These are phyloP conservation scores for Lobosporangium transversale DNA, from an alignment of 192 early-diverging fungal genomes.

Conservation along the genomic window DNA sequence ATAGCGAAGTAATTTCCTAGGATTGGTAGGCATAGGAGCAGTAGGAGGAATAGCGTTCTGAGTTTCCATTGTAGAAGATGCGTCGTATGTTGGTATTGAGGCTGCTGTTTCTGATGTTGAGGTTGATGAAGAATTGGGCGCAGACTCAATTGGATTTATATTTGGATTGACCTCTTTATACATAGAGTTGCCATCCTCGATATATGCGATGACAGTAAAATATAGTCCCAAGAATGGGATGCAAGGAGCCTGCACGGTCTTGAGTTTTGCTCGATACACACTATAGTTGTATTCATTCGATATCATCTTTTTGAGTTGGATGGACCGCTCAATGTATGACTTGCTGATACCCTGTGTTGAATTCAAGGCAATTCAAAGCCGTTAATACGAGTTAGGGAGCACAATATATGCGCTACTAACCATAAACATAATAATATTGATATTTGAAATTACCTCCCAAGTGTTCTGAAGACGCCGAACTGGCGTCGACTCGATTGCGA, in stretches of 20 bases:
- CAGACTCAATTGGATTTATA: too few species aligned
- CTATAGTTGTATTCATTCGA: conserved; percentile 38
- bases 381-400: too few species aligned
- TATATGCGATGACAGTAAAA: conserved; percentile 31
- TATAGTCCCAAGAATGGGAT: conserved; percentile 45
- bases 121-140: background rate
- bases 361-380: too few species aligned
- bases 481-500: conserved; percentile 38
- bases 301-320: conserved; percentile 29
- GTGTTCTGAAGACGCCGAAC: conserved; percentile 44
- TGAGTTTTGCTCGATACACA: conserved; percentile 34
- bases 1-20: conserved; percentile 33
- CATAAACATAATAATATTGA: too few species aligned
- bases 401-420: too few species aligned
- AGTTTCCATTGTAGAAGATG: too few species aligned
- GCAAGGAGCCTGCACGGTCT: conserved; percentile 39
- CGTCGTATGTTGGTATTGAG: background rate
- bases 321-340: conserved; percentile 25
- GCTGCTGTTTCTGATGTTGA: background rate
- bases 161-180: conserved; percentile 32
- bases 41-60: conserved; percentile 8
- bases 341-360: conserved; percentile 44
- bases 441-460: conserved; percentile 52
- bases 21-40: conserved; percentile 10
- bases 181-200: conserved; percentile 46